A percentile compares a stretch with the other conserved stretches of the same genome.
Evolutionary conservation across 1,284 basidiomycete species (phyloP).

Genomic region (Clitocybe nebularis): DNA sequence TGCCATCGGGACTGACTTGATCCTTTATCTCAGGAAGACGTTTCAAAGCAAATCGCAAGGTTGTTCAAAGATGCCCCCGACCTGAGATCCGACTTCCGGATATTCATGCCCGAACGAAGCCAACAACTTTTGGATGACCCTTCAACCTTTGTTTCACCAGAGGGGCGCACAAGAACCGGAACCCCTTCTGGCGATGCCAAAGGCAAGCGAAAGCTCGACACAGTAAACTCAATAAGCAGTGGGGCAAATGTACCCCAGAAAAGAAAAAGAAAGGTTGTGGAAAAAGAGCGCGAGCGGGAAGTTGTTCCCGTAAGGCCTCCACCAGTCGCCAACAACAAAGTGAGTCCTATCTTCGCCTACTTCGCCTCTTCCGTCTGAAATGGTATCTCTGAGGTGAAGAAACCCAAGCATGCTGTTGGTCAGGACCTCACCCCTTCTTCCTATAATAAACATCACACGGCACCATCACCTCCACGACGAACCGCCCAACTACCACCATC

Average conservation of each 20-base stretch:
- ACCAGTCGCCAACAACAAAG: constrained; percentile 18
- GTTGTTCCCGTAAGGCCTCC: constrained; percentile 24
- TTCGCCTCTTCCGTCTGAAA: constrained; percentile 8
- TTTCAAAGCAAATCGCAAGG: constrained; percentile 80
- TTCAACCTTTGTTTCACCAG: too few relatives aligned
- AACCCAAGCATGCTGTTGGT: constrained; percentile 30
- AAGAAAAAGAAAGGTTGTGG: constrained; percentile 56
- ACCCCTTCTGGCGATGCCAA: constrained; percentile 29
- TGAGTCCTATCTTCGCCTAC: constrained; percentile 9
- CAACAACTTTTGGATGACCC: constrained; percentile 46
- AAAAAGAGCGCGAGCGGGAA: constrained; percentile 39
- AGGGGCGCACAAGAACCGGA: constrained; percentile 18
- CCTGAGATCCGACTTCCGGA: constrained; percentile 85
- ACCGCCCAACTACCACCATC: constrained; percentile 26
- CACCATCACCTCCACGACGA: constrained; percentile 27
- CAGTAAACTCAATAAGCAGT: constrained; percentile 22
- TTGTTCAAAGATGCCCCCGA: constrained; percentile 90
- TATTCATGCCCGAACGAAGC: constrained; percentile 80
- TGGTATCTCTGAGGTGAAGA: constrained; percentile 31
- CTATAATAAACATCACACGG: constrained; percentile 26
- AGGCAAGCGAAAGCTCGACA: constrained; percentile 34
- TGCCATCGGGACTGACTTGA: constrained; percentile 32
- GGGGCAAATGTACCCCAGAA: constrained; percentile 48
- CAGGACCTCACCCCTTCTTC: constrained; percentile 31
- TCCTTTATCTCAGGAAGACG: constrained; percentile 59